Percentiles rank a stretch among this genome's conserved stretches.
Conservation (phyloP, 2,329 filamentous ascomycete genomes). For the Alternaria ventricosa region DNA sequence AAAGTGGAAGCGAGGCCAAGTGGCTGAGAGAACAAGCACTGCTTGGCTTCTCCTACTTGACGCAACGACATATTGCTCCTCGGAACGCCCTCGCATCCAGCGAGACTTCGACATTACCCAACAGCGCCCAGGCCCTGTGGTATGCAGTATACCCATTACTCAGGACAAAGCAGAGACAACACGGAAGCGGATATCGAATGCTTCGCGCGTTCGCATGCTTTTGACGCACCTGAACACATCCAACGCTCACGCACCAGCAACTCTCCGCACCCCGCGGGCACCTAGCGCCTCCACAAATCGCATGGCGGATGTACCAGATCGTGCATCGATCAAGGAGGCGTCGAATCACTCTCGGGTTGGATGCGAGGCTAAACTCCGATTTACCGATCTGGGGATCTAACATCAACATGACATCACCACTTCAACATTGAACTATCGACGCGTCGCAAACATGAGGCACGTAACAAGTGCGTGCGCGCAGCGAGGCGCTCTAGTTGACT, state of each 20-base stretch:
- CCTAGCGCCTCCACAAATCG: conserved; percentile 10
- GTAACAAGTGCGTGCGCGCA: conserved; percentile 8
- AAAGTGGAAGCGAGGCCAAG: conserved; percentile 1
- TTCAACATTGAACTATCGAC: conserved; percentile 10
- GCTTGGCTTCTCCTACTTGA: conserved; percentile 10
- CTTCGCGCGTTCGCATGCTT: background rate
- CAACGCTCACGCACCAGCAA: background rate
- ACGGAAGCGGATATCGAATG: background rate
- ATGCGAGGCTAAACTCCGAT: conserved; percentile 14
- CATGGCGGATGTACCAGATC: conserved; percentile 2
- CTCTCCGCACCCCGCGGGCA: conserved; percentile 15
- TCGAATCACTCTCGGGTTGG: conserved; percentile 16
- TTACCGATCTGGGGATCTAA: background rate
- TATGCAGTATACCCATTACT: no score
- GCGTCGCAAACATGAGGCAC: conserved; percentile 17
- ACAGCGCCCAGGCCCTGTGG: background rate
- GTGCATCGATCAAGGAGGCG: conserved; percentile 15
- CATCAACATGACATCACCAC: conserved; percentile 30
- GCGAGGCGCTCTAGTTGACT: background rate
- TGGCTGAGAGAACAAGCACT: conserved; percentile 3
- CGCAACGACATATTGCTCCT: background rate
- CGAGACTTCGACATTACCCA: background rate
- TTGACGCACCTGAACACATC: background rate
- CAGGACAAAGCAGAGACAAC: background rate
- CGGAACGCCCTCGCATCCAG: background rate